A percentile compares a stretch with the other conserved stretches of the same genome.
Conservation (phyloP, 805 yeast genomes). For the Clavispora carvajalis region DNA sequence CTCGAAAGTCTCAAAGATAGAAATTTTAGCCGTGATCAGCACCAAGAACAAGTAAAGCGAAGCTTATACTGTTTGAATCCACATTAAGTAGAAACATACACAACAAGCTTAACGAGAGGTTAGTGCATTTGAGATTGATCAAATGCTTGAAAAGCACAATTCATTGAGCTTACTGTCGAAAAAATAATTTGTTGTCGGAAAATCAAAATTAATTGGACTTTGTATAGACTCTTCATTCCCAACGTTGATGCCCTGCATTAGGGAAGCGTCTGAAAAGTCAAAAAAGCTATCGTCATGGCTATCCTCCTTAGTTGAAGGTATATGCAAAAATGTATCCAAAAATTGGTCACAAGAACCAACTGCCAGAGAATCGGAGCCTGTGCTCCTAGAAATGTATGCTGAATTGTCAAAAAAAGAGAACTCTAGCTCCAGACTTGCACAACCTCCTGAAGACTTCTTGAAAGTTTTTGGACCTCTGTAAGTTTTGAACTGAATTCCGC, state of each 20-base stretch:
- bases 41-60: no score
- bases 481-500: constrained; percentile 24
- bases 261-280: neutral
- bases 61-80: no score
- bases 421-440: no score
- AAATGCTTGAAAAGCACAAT: constrained; percentile 5
- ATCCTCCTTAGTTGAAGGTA: constrained; percentile 1
- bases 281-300: neutral
- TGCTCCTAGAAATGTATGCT: neutral
- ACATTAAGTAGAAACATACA: neutral
- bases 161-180: constrained; percentile 27
- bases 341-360: constrained; percentile 1
- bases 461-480: constrained; percentile 24
- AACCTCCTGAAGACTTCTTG: constrained; percentile 14
- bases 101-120: no score
- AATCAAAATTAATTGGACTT: constrained; percentile 10
- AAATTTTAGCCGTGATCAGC: no score
- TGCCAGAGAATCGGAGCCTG: neutral
- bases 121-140: neutral
- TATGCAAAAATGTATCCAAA: constrained; percentile 11
- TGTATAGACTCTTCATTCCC: constrained; percentile 6
- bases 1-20: no score
- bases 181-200: constrained; percentile 18
- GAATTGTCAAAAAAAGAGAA: neutral
- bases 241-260: neutral